These are phyloP conservation scores for Osmozyma mogii DNA, from an alignment of 805 yeast genomes.

Conservation along the genomic window DNA sequence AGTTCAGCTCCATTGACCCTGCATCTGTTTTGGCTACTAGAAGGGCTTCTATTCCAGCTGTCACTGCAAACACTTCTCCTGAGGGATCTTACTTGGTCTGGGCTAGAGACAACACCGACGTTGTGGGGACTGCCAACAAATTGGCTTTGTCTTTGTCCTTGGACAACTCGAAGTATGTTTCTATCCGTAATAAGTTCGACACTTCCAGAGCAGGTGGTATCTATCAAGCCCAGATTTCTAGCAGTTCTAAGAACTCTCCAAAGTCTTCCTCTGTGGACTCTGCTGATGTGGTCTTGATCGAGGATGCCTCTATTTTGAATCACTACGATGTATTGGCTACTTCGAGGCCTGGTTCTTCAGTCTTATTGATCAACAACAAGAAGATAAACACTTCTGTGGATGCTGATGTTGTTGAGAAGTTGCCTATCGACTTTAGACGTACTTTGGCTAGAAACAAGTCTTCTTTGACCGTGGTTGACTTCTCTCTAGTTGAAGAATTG, in stretches of 20 bases:
- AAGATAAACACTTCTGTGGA: constrained; percentile 29
- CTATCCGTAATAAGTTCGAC: constrained; percentile 62
- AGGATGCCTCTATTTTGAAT: constrained; percentile 46
- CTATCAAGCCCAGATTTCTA: constrained; percentile 57
- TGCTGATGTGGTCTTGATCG: constrained; percentile 61
- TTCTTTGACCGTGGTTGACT: constrained; percentile 52
- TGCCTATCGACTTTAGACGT: constrained; percentile 48
- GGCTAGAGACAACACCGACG: constrained; percentile 57
- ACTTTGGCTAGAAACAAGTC: constrained; percentile 45
- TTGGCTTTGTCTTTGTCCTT: constrained; percentile 65
- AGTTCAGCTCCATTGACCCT: constrained; percentile 29
- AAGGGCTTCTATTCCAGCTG: constrained; percentile 12
- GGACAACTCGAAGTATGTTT: constrained; percentile 44
- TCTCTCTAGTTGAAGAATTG: constrained; percentile 53
- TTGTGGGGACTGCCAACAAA: constrained; percentile 50
- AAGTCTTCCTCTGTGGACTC: constrained; percentile 34
- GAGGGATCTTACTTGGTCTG: constrained; percentile 48
- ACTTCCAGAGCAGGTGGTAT: constrained; percentile 67
- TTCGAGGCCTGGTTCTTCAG: constrained; percentile 46
- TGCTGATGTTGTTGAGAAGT: constrained; percentile 43
- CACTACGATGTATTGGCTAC: constrained; percentile 57
- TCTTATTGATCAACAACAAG: constrained; percentile 34
- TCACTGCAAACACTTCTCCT: constrained; percentile 36
- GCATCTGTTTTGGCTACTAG: constrained; percentile 17
- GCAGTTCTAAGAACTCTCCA: constrained; percentile 10